These are phyloP conservation scores for Leccinum solheimii DNA, from an alignment of 1,284 basidiomycete species.

Conservation along the genomic window DNA sequence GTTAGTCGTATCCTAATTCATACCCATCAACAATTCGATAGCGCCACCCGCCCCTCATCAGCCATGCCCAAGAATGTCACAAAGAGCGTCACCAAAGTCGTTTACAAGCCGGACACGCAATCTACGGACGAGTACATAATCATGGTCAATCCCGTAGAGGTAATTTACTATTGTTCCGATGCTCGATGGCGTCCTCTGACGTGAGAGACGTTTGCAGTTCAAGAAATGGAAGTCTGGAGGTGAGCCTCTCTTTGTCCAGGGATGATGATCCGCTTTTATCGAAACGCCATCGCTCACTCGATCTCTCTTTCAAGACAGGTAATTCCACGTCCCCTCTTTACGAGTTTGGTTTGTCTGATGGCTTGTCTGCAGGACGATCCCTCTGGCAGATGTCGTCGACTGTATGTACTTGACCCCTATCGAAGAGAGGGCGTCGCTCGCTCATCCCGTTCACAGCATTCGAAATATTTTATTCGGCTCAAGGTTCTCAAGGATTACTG, in stretches of 20 bases:
- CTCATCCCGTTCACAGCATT: slow-evolving; percentile 42
- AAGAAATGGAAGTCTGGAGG: slow-evolving; percentile 79
- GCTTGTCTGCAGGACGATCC: slow-evolving; percentile 51
- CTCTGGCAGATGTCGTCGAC: slow-evolving; percentile 70
- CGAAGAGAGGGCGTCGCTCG: background rate
- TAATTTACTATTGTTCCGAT: slow-evolving; percentile 34
- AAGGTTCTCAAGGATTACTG: slow-evolving; percentile 72
- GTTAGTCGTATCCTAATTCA: background rate
- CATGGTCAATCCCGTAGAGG: slow-evolving; percentile 68
- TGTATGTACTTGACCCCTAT: slow-evolving; percentile 48
- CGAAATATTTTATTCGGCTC: slow-evolving; percentile 53
- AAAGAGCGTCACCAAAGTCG: slow-evolving; percentile 63
- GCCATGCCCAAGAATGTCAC: slow-evolving; percentile 55
- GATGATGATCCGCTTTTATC: slow-evolving; percentile 14
- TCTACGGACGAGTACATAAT: slow-evolving; percentile 70
- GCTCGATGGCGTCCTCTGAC: slow-evolving; percentile 17
- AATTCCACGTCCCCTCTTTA: slow-evolving; percentile 34
- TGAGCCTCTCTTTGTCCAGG: slow-evolving; percentile 36
- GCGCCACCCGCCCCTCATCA: slow-evolving; percentile 2
- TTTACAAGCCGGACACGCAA: slow-evolving; percentile 74
- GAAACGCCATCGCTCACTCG: slow-evolving; percentile 28
- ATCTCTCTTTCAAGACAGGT: slow-evolving; percentile 57
- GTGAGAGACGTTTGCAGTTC: slow-evolving; percentile 45
- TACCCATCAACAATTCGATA: slow-evolving; percentile 12
- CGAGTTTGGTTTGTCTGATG: slow-evolving; percentile 18